Conservation (phyloP, 148 eudicot genomes). For the Tetragonia tetragonoides region DNA sequence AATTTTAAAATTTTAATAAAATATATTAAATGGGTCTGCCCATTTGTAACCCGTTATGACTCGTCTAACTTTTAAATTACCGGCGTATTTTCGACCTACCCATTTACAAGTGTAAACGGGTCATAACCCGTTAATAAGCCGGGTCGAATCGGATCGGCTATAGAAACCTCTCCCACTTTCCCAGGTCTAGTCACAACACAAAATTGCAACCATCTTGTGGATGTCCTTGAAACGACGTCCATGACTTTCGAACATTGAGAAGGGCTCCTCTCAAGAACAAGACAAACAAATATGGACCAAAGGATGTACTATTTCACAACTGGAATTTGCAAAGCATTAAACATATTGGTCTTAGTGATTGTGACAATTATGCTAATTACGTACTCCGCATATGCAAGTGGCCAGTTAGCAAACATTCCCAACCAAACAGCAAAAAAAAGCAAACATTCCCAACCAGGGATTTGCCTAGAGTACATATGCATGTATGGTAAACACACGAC, state of each 20-base stretch:
- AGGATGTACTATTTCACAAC: not conserved
- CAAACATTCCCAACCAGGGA: not conserved
- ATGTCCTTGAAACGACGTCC: not conserved
- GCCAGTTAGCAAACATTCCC: too few relatives aligned
- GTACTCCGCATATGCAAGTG: not conserved
- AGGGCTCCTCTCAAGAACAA: not conserved
- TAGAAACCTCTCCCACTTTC: too few relatives aligned
- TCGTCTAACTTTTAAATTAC: too few relatives aligned
- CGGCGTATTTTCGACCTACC: too few relatives aligned
- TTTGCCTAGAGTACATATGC: not conserved
- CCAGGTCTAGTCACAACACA: too few relatives aligned
- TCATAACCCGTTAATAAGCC: too few relatives aligned
- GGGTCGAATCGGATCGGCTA: too few relatives aligned
- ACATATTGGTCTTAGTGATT: not conserved
- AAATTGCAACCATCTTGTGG: not conserved
- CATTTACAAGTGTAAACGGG: too few relatives aligned
- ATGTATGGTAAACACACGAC: slow-evolving; percentile 22
- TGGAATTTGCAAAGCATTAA: not conserved
- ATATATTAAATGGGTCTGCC: too few relatives aligned
- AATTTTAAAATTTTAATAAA: too few relatives aligned
- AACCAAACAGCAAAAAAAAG: too few relatives aligned
- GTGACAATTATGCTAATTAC: not conserved
- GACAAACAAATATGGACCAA: not conserved
- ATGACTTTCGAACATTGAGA: not conserved
- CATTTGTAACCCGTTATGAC: too few relatives aligned